These are phyloP conservation scores for Parmales sp. DNA, from an alignment of 108 stramenopile species.

Conservation along the genomic window DNA sequence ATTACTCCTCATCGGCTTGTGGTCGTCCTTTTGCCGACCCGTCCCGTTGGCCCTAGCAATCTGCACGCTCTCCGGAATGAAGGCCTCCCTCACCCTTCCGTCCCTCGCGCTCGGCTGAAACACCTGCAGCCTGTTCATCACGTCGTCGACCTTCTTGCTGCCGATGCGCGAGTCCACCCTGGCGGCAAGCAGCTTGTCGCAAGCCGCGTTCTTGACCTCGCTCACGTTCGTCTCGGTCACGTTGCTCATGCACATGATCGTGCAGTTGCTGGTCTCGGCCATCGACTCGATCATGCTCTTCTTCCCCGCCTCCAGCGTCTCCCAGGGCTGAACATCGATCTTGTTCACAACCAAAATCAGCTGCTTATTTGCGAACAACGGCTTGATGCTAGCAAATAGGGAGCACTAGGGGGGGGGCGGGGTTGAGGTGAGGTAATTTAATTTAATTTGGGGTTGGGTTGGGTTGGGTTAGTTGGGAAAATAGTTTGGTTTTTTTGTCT, in stretches of 20 bases:
- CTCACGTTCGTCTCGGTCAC: constrained; percentile 84
- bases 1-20: constrained; percentile 42
- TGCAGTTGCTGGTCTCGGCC: constrained; percentile 54
- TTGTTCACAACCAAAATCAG: constrained; percentile 94
- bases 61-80: constrained; percentile 81
- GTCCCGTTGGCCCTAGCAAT: constrained; percentile 30
- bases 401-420: no score
- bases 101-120: constrained; percentile 86
- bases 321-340: constrained; percentile 85
- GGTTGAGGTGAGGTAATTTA: no score
- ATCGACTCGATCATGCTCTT: constrained; percentile 58
- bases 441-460: no score
- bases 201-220: constrained; percentile 79
- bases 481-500: no score
- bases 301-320: constrained; percentile 59
- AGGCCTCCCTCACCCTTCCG: constrained; percentile 61
- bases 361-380: constrained; percentile 96
- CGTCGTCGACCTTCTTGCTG: constrained; percentile 82
- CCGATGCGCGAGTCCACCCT: constrained; percentile 79
- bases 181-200: constrained; percentile 83
- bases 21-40: constrained; percentile 31
- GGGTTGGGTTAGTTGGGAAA: no score
- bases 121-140: constrained; percentile 94
- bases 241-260: constrained; percentile 87
- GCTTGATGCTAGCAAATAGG: constrained; percentile 84